Conservation (phyloP, 2,329 filamentous ascomycete genomes). For the Westerdykella sp. region DNA sequence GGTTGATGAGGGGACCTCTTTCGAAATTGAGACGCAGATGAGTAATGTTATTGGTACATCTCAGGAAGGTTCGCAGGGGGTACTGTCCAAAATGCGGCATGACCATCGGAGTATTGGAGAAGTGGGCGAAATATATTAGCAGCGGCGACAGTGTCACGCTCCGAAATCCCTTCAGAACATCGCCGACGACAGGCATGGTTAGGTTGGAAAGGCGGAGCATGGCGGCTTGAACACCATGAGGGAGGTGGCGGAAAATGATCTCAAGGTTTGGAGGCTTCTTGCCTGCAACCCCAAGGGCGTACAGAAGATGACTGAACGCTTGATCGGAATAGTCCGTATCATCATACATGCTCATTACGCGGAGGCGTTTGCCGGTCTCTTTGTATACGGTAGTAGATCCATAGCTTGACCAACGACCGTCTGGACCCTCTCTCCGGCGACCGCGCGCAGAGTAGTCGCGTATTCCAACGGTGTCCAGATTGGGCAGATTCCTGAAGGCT, state of each 20-base stretch:
- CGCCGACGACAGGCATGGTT: too few relatives aligned
- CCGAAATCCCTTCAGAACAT: too few relatives aligned
- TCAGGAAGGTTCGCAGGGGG: constrained; percentile 35
- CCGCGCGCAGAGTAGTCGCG: constrained; percentile 52
- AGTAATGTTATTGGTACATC: constrained; percentile 39
- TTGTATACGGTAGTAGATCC: constrained; percentile 40
- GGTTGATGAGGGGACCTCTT: too few relatives aligned
- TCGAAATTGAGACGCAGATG: constrained; percentile 51
- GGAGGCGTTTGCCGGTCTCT: constrained; percentile 31
- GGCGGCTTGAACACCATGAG: constrained; percentile 17
- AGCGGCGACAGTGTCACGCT: constrained; percentile 24
- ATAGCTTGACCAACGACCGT: constrained; percentile 50
- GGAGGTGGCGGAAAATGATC: constrained; percentile 36
- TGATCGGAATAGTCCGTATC: constrained; percentile 8
- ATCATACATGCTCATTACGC: background rate
- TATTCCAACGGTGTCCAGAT: constrained; percentile 52
- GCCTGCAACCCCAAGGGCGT: constrained; percentile 24
- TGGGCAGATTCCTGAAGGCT: constrained; percentile 51
- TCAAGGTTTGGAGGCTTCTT: constrained; percentile 43
- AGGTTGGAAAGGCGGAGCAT: too few relatives aligned
- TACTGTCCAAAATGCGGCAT: constrained; percentile 10
- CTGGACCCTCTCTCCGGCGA: constrained; percentile 46
- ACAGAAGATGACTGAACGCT: constrained; percentile 15
- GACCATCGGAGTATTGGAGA: background rate
- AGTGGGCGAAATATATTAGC: constrained; percentile 1